Conservation (phyloP, 2,329 filamentous ascomycete genomes). For the Sclerotinia trifoliorum region DNA sequence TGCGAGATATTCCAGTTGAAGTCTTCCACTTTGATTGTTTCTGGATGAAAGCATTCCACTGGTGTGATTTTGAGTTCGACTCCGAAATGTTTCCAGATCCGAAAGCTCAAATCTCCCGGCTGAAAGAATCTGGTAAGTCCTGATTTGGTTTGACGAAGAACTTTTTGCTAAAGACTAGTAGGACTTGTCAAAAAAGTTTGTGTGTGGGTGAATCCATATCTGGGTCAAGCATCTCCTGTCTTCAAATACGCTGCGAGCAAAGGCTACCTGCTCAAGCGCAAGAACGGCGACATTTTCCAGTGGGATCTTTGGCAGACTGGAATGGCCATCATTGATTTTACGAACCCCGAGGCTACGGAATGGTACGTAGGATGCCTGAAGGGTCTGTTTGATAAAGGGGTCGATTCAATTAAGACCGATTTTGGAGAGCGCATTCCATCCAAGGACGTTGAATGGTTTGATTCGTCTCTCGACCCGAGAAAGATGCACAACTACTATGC, state of each 20-base stretch:
- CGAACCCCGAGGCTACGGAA: conserved; percentile 55
- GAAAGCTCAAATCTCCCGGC: conserved; percentile 51
- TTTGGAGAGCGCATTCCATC: conserved; percentile 62
- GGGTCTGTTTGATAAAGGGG: conserved; percentile 56
- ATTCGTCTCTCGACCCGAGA: conserved; percentile 49
- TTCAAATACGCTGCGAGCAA: conserved; percentile 56
- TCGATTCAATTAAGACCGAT: conserved; percentile 63
- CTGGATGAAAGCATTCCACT: conserved; percentile 63
- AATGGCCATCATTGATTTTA: conserved; percentile 63
- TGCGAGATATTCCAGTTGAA: conserved; percentile 55
- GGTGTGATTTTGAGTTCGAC: conserved; percentile 63
- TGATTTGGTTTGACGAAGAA: not conserved
- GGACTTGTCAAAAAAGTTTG: conserved; percentile 48
- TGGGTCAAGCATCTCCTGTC: conserved; percentile 58
- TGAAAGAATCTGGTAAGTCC: conserved; percentile 48
- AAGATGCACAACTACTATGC: conserved; percentile 66
- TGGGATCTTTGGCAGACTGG: conserved; percentile 65
- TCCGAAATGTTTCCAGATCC: conserved; percentile 58
- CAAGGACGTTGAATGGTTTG: conserved; percentile 54
- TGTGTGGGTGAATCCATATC: conserved; percentile 63
- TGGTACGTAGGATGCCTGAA: conserved; percentile 56
- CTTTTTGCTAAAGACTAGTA: conserved; percentile 28
- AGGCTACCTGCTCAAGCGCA: conserved; percentile 59
- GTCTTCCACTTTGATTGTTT: conserved; percentile 65
- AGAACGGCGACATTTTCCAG: conserved; percentile 59